These are phyloP conservation scores for Populus tomentosa DNA, from an alignment of 441 rosid species.

Conservation along the genomic window DNA sequence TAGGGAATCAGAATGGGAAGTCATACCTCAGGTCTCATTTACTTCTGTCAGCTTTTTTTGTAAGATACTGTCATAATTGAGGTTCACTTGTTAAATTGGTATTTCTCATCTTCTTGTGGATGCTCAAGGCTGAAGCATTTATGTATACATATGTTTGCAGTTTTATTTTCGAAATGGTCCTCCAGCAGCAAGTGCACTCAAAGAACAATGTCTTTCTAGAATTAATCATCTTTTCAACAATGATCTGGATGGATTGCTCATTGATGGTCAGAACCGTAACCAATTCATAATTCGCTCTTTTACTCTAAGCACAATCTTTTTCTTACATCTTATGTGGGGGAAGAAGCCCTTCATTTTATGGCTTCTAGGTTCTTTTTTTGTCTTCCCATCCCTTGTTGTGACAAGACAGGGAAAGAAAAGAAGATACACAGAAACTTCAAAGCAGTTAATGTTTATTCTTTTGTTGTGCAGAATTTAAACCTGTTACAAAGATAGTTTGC, in stretches of 20 bases:
- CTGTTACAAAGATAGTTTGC: conserved; percentile 78
- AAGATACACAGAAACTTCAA: not conserved
- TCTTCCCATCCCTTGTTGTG: not conserved
- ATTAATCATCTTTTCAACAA: conserved; percentile 65
- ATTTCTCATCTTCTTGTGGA: conserved; percentile 1
- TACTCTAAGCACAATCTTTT: not conserved
- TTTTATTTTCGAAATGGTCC: conserved; percentile 94
- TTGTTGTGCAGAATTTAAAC: conserved; percentile 61
- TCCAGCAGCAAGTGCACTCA: conserved; percentile 76
- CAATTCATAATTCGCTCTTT: conserved; percentile 5
- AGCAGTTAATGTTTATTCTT: conserved; percentile 11
- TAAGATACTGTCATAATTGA: conserved; percentile 14
- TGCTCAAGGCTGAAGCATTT: not conserved
- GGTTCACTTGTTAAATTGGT: conserved; percentile 9
- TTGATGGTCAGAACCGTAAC: conserved; percentile 51
- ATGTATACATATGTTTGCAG: conserved; percentile 36
- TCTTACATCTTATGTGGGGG: not conserved
- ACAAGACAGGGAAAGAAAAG: not conserved
- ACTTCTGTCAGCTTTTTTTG: conserved; percentile 17
- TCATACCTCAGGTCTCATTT: conserved; percentile 80
- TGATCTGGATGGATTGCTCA: conserved; percentile 67
- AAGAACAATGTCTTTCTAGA: conserved; percentile 66
- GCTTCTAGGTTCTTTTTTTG: not conserved
- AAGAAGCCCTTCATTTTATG: not conserved
- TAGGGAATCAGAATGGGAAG: conserved; percentile 67